Percentiles rank a stretch among this genome's conserved stretches.
These are phyloP conservation scores for Anthostomella pinea DNA, from an alignment of 2,329 filamentous ascomycete species.

Conservation along the genomic window DNA sequence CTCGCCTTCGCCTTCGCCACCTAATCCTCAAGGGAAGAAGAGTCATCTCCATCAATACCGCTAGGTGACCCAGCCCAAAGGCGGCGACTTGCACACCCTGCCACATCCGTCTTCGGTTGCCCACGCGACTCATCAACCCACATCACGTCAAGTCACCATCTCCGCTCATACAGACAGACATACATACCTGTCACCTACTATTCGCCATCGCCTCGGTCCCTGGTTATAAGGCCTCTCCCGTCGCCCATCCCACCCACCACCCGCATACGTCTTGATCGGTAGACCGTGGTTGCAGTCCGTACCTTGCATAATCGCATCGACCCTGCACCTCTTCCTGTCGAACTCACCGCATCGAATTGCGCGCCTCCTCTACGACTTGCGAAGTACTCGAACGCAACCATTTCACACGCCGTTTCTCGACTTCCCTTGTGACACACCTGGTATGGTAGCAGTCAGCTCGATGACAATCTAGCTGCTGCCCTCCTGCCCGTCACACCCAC, in stretches of 20 bases:
- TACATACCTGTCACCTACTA: conserved; percentile 15
- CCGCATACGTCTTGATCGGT: conserved; percentile 21
- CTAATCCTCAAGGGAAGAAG: conserved; percentile 29
- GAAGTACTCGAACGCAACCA: conserved; percentile 8
- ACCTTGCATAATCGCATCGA: conserved; percentile 33
- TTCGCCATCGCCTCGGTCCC: conserved; percentile 23
- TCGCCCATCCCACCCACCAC: conserved; percentile 15
- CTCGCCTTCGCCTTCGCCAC: conserved; percentile 37
- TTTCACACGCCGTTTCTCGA: conserved; percentile 2
- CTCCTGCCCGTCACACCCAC: conserved; percentile 30
- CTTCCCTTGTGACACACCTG: conserved; percentile 17
- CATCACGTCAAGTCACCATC: conserved; percentile 1
- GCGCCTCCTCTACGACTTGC: conserved; percentile 3
- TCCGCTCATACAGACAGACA: conserved; percentile 13
- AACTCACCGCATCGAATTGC: conserved; percentile 16
- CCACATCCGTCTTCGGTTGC: conserved; percentile 24
- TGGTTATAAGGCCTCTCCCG: conserved; percentile 24
- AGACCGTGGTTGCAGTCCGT: conserved; percentile 30
- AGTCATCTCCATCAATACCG: too few relatives aligned
- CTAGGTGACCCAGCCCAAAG: conserved; percentile 23
- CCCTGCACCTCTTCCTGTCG: conserved; percentile 4
- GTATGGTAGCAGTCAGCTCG: conserved; percentile 29
- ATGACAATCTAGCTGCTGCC: conserved; percentile 32
- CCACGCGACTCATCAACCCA: conserved; percentile 24
- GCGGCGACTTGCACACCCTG: conserved; percentile 25